Evolutionary conservation across 495 filamentous ascomycete genomes (phyloP), one percentile per base, ranked within the genome.

Genomic region (Daldinia vernicosa): DNA sequence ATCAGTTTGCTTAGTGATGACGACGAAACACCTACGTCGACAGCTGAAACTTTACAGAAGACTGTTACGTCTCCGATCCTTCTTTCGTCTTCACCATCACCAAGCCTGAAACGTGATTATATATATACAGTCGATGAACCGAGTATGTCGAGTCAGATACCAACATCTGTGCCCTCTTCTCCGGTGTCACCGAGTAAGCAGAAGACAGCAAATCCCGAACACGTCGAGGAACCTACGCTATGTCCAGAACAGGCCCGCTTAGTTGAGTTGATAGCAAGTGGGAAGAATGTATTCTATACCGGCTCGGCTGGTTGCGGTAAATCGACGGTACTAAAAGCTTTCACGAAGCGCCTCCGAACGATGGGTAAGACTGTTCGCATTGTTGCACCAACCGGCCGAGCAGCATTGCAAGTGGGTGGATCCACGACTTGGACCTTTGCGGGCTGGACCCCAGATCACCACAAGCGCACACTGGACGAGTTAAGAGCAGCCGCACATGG

Each of bases 231-330:
- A 40, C 70, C 70, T 43, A 47, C 50, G 27, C 70, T 72, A 12
- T 72, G 70, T 14, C 70, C 70, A 54, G 70, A 72, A 43, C 70
- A 72, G 30, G 60, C 35, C 1, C 59, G 50, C 8, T 55, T 72
- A 2, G 70, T 72, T 30, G 60, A 72, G 1, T 47, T 72, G 24
- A 72, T 72, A 55, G 50, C 30, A 19, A 68, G 70, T 4, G 70
- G 70, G n/a, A 11, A 53, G 50, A 90, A 90, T 55, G 84, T 89
- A 8, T 90, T 89, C 72, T 89, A 86, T 69, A 89, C 88, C 0
- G 88, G 88, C 9, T 85, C 86, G 0, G 88, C 88, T 4, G 88
- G 88, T 1, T 85, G 80, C 43, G 88, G 88, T 26, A 90, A 90
- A 67, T 88, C 85, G 0, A 87, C 84, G 0, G 87, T 88, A 0